phyloP scores from a whole-genome alignment of 768 basidiomycete species.

The Fistulinella prunicolor region DNA sequence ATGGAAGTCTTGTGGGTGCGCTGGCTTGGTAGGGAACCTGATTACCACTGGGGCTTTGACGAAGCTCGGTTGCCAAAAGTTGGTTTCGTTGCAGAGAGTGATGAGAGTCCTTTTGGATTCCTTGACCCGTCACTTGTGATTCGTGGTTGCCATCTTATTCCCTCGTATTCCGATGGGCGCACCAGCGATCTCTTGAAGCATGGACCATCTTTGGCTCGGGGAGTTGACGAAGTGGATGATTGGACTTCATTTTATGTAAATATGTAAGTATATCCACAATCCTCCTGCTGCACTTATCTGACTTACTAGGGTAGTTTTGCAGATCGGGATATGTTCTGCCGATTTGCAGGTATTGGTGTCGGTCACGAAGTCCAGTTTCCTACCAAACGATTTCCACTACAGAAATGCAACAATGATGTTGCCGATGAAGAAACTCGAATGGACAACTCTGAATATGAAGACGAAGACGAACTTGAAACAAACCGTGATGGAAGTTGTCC shows the following conservation, averaged over 20 bases:
- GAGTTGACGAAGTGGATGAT: conserved; percentile 24
- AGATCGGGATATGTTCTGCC: background rate
- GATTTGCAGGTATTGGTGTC: background rate
- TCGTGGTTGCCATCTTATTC: background rate
- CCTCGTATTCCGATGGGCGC: background rate
- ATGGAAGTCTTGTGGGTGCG: conserved; percentile 1
- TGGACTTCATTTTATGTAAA: conserved; percentile 35
- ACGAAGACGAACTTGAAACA: no score
- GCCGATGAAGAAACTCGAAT: no score
- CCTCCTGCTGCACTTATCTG: background rate
- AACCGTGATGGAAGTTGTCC: no score
- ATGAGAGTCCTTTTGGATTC: background rate
- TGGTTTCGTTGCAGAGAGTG: background rate
- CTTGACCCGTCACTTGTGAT: background rate
- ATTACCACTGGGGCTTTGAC: background rate
- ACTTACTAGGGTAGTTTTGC: background rate
- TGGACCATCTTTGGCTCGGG: conserved; percentile 7
- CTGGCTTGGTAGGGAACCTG: background rate
- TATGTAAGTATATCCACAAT: conserved; percentile 25
- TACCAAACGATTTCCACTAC: no score
- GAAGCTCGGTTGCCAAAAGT: background rate
- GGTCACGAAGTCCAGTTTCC: background rate
- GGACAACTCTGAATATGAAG: no score
- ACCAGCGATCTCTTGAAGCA: background rate
- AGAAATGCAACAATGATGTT: no score